Evolutionary conservation across 164 flowering plant species (phyloP).

Genomic region (Malania oleifera): DNA sequence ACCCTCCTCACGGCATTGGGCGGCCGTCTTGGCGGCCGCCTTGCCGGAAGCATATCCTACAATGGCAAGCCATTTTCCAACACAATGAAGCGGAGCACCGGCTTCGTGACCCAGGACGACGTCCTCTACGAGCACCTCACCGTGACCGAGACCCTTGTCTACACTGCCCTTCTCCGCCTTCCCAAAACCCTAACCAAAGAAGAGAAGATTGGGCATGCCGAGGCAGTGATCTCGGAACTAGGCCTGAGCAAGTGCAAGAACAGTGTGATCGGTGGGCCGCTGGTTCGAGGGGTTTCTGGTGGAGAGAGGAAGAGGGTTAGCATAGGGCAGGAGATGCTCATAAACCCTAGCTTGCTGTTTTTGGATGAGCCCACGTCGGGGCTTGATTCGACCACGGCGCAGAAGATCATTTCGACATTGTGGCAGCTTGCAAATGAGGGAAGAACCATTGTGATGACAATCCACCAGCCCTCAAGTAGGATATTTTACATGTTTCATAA

Average conservation of each 20-base stretch:
- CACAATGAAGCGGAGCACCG: conserved; percentile 50
- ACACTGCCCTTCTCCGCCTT: conserved; percentile 68
- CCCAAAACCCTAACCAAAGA: conserved; percentile 39
- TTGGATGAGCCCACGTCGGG: conserved; percentile 89
- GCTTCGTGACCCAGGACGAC: conserved; percentile 82
- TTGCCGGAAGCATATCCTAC: conserved; percentile 53
- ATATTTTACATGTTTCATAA: conserved; percentile 71
- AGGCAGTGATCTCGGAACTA: conserved; percentile 43
- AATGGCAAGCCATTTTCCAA: conserved; percentile 54
- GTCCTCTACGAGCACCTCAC: conserved; percentile 63
- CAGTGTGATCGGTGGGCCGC: conserved; percentile 38
- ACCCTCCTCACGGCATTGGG: conserved; percentile 70
- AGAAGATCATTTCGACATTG: conserved; percentile 53
- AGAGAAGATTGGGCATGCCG: conserved; percentile 48
- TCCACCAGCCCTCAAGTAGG: conserved; percentile 84
- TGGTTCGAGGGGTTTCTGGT: conserved; percentile 43
- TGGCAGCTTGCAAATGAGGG: conserved; percentile 55
- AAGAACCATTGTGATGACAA: conserved; percentile 58
- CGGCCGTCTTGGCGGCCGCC: conserved; percentile 47
- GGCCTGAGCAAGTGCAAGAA: conserved; percentile 54
- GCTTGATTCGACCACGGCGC: conserved; percentile 71
- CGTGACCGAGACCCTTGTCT: conserved; percentile 63
- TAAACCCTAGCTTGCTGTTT: conserved; percentile 66
- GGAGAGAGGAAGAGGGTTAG: conserved; percentile 51
- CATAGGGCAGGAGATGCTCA: conserved; percentile 76